Evolutionary conservation across 805 yeast genomes (phyloP), one percentile per base, ranked within the genome.

Genomic region (Suhomyces sp.): DNA sequence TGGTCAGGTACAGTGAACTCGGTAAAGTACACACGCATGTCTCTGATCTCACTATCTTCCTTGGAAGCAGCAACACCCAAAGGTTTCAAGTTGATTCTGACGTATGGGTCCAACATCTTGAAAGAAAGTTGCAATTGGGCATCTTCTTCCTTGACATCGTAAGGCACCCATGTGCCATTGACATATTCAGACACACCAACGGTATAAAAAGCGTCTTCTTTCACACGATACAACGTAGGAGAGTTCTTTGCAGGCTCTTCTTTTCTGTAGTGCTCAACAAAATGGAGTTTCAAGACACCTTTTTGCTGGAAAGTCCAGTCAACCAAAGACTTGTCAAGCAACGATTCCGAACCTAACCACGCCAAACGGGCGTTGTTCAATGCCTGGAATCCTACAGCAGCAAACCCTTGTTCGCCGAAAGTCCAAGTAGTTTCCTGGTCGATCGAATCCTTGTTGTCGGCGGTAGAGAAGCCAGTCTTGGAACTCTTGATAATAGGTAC

Each of bases 81-180:
- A 27, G 79, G 76, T 17, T 68, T 60, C 63, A 94, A 73, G 55
- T 79, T 84, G 53, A 93, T 66, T 65, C 99, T 84, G 66, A 91
- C 91, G 75, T 93, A 94, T 44, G 99, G 99, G 68, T 94, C 98
- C 57, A 94, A 81, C 93, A 94, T 86, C 63, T 81, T 83, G 69
- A 91, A 84, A 63, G 90, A 92, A 52, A 94, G 75, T 73, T 94
- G 99, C 52, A 89, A 67, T 55, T 86, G 88, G 49, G 81, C 78
- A 40, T 75, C 76, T 6, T 65, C 69, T 31, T 57, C 49, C 17
- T 54, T 48, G 17, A 72, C 68, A 27, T 60, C 63, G 66, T 69
- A 90, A 29, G 97, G 96, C 12, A 66, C 75, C 97, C 97, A 94
- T 50, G 71, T 58, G 38, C 81, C 83, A 46, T 74, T 61, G 22